Base-by-base conservation (phyloP, 805 yeast genomes). In the Wickerhamomyces silvicola region DNA sequence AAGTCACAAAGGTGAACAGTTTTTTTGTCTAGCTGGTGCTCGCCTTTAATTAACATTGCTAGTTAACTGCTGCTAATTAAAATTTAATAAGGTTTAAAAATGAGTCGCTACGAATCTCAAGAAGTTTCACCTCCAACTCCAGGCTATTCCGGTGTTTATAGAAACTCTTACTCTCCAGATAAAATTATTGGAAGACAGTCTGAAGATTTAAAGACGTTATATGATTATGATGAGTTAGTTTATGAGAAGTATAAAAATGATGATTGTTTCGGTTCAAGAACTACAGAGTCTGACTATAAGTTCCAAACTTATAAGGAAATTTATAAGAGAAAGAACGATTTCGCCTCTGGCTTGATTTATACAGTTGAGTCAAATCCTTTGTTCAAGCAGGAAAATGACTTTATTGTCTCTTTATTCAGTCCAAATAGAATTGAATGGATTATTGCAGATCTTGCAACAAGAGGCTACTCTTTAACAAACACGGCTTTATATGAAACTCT, bases 371-470 rank as follows among this genome's bases (percentile, higher is more conserved):
- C 30, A 7, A 47, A 50, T 25, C 15, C 35, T 3, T 36, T 38
- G 8, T 50, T 39, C 35, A 31, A 35, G 9, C 11, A 14, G 9
- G 18, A 21, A 12, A 22, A 28, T 1, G 57, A 62, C 25, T 78
- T 75, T 44, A 57, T 74, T 22, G 72, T 78, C 22, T 60, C 79
- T 3, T 45, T 79, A 3, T 65, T 72, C 42, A 64, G 78, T 16
- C 59, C 64, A 18, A 79, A 79, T 50, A 57, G 78, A 28, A 53
- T 64, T 6, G 82, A 80, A 54, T 81, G 90, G 88, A 56, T 67
- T 10, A 48, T 81, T 10, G 55, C 81, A 15, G 88, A 81, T 52
- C 51, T 80, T 42, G 85, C 86, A 0, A 72, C 81, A 45, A 65
- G 65, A 24, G 62, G 70, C 14, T 75, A 70, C 56, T 66, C 67